These are phyloP conservation scores for Comarum palustre DNA, from an alignment of 306 rosid species.

Conservation along the genomic window DNA sequence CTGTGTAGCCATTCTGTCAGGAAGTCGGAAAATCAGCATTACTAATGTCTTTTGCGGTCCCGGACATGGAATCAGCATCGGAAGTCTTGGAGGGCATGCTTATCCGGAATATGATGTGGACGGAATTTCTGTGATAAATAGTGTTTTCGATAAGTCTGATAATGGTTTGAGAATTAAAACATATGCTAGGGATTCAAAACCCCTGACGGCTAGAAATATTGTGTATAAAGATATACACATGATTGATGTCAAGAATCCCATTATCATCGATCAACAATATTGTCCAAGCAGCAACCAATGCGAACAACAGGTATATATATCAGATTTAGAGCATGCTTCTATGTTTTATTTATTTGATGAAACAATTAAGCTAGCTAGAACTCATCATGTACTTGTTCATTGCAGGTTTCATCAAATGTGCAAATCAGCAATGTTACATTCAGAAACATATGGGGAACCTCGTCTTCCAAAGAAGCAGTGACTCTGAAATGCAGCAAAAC, in stretches of 20 bases:
- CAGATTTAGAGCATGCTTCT: background rate
- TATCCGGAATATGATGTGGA: conserved; percentile 31
- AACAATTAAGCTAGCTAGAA: background rate
- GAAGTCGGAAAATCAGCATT: conserved; percentile 29
- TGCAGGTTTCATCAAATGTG: conserved; percentile 41
- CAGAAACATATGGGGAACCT: conserved; percentile 50
- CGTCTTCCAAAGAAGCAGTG: conserved; percentile 32
- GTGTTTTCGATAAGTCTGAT: conserved; percentile 35
- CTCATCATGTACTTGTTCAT: background rate
- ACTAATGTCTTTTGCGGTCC: conserved; percentile 50
- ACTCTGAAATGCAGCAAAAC: conserved; percentile 44
- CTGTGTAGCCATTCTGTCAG: conserved; percentile 46
- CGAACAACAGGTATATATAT: conserved; percentile 26
- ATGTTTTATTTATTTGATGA: background rate
- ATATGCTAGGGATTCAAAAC: conserved; percentile 36
- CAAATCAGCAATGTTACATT: conserved; percentile 50
- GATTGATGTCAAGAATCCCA: conserved; percentile 41
- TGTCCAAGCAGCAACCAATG: conserved; percentile 37
- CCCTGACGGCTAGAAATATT: conserved; percentile 30
- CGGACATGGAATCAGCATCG: conserved; percentile 67
- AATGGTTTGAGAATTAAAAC: conserved; percentile 67
- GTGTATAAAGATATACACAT: conserved; percentile 45
- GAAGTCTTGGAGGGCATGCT: conserved; percentile 48
- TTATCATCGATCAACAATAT: conserved; percentile 59
- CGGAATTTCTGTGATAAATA: conserved; percentile 38